Percentiles rank a stretch among this genome's conserved stretches.
phyloP scores from a whole-genome alignment of 208 protist species.

The Leishmania turanica region DNA sequence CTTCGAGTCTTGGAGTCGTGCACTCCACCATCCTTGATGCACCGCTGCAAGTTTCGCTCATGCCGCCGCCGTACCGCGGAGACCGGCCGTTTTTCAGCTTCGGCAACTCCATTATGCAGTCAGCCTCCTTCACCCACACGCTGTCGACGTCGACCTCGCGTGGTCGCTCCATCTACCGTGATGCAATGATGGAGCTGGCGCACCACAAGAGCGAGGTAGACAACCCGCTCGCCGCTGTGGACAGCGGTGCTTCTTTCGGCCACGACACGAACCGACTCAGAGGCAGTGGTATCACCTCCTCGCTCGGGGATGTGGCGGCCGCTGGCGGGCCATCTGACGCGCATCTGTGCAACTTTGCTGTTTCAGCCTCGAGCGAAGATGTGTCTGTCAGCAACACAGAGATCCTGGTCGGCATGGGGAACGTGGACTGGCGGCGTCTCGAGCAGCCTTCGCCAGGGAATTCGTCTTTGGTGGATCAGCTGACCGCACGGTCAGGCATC shows the following conservation, averaged over 20 bases:
- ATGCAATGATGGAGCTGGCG: conserved; percentile 22
- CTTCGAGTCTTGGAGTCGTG: neutral
- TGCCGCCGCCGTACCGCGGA: conserved; percentile 19
- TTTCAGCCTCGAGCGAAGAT: conserved; percentile 2
- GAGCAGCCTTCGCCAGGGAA: conserved; percentile 7
- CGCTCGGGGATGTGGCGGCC: neutral
- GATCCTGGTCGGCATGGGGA: conserved; percentile 7
- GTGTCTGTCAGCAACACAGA: neutral
- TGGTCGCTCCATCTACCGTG: conserved; percentile 28
- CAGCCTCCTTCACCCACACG: conserved; percentile 18
- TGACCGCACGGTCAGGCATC: neutral
- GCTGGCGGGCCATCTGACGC: too few relatives aligned
- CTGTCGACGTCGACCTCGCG: conserved; percentile 13
- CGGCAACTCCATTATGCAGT: conserved; percentile 32
- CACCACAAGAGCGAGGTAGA: conserved; percentile 22
- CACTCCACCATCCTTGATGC: conserved; percentile 37
- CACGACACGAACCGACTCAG: neutral
- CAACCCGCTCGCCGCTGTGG: conserved; percentile 8
- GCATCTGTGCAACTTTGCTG: neutral
- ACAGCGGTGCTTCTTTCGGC: neutral
- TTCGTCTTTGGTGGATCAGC: conserved; percentile 9
- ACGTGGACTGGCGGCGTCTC: conserved; percentile 17
- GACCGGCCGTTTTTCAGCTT: conserved; percentile 29
- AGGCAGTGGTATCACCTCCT: neutral
- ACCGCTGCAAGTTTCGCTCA: conserved; percentile 32